Base-by-base conservation (phyloP, 2,329 filamentous ascomycete species). In the Apiospora phragmitis region DNA sequence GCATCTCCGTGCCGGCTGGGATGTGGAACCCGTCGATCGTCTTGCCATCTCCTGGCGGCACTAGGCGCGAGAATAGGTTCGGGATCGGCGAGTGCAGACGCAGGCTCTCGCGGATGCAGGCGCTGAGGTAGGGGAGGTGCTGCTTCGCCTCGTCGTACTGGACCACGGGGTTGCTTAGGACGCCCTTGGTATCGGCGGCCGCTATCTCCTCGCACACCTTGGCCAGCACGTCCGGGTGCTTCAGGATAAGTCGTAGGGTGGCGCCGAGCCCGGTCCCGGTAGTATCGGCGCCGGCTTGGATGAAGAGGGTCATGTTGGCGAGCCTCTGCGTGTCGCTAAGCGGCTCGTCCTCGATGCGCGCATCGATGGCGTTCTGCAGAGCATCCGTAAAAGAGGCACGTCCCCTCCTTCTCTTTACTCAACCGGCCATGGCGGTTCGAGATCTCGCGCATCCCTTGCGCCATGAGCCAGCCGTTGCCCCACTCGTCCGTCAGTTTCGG, bases 401-500 rank as follows among this genome's bases (percentile, higher is more conserved):
- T 71, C 67, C 35, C 45, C 35, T 24, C 42, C 42, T 35, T 69
- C 68, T 79, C 80, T 2, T 32, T 59, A 4, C 9, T 38, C 55
- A 35, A 29, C 3, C 38, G 18, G 9, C 9, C 11, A 11, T 38
- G 29, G 5, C 80, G 76, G 24, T 70, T 43, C n/a, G 75, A 72
- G 0, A 81, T 76, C 71, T 79, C 77, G 11, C 74, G 75, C 69
- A 79, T 78, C 4, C 80, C 81, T 66, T 82, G 79, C 42, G 73
- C 75, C 76, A 82, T 81, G 65, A 83, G 70, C 76, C 77, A 82
- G 2, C 81, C 80, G 75, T 81, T 81, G 3, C 81, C 80, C 9
- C 67, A 65, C 4, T 78, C 73, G 67, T 80, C 76, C 14, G 75
- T 73, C 2, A 74, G 71, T 29, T 73, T 73, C 0, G 81, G 81